These are phyloP conservation scores for Linanthus parryae DNA, from an alignment of 148 eudicot species.

Conservation along the genomic window DNA sequence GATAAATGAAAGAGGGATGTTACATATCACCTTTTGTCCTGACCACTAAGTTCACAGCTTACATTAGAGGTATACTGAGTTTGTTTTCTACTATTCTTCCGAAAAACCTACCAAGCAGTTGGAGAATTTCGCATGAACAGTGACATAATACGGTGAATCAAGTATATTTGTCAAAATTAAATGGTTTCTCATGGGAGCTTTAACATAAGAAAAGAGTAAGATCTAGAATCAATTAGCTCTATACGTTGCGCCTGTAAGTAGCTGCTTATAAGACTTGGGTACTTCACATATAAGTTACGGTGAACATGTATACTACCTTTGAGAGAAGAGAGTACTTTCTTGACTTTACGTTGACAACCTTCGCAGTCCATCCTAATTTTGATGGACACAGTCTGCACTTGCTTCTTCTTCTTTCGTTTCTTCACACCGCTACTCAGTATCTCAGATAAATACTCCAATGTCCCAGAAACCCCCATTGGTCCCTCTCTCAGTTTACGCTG, in stretches of 20 bases:
- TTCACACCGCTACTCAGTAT: slow-evolving; percentile 24
- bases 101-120: no score
- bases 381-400: slow-evolving; percentile 43
- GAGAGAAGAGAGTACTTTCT: slow-evolving; percentile 49
- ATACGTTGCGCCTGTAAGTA: neutral
- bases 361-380: slow-evolving; percentile 82
- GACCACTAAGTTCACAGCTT: no score
- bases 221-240: neutral
- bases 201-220: neutral
- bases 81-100: no score
- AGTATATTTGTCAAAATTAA: no score
- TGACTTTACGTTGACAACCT: slow-evolving; percentile 65
- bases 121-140: neutral
- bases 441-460: slow-evolving; percentile 61
- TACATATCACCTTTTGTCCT: no score
- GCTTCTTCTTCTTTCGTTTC: slow-evolving; percentile 48
- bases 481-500: neutral
- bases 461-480: slow-evolving; percentile 66
- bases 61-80: no score
- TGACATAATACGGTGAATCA: no score
- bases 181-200: neutral
- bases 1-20: no score
- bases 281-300: neutral
- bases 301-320: slow-evolving; percentile 39
- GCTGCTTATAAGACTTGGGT: neutral